Percentiles rank a stretch among this genome's conserved stretches.
phyloP scores from a whole-genome alignment of 129 eudicot species.

The Lactuca saligna region DNA sequence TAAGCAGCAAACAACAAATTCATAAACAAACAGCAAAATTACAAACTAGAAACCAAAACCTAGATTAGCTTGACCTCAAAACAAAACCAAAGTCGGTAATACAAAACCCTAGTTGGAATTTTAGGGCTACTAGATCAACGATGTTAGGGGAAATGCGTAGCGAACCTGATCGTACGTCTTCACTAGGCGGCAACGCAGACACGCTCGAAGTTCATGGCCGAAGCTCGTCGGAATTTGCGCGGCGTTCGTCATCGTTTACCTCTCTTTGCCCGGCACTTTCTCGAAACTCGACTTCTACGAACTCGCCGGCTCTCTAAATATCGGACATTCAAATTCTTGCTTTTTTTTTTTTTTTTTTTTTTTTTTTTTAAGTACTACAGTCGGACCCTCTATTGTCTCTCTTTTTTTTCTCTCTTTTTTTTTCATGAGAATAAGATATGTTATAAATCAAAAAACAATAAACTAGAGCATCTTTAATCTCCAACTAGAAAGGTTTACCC shows the following conservation, averaged over 20 bases:
- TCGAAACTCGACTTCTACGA: constrained; percentile 9
- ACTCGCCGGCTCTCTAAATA: not conserved
- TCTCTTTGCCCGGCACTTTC: constrained; percentile 12
- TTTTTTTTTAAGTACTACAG: too few relatives aligned
- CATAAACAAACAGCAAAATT: not conserved
- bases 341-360: too few relatives aligned
- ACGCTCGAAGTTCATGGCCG: constrained; percentile 95
- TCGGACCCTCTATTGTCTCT: too few relatives aligned
- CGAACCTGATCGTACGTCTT: constrained; percentile 92
- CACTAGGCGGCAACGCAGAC: constrained; percentile 93
- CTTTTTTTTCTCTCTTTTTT: too few relatives aligned
- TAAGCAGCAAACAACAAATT: constrained; percentile 3
- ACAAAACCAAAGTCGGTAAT: not conserved
- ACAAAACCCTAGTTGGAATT: constrained; percentile 13
- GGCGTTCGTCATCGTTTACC: constrained; percentile 33
- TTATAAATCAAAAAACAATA: too few relatives aligned
- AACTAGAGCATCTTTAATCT: too few relatives aligned
- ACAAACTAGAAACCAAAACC: not conserved
- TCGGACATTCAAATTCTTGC: too few relatives aligned
- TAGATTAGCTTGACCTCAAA: not conserved
- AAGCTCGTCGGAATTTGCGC: constrained; percentile 98
- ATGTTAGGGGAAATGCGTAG: not conserved
- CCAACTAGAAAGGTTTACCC: too few relatives aligned
- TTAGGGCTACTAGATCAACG: not conserved
- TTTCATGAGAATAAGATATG: too few relatives aligned